Conservation (phyloP, 2,329 filamentous ascomycete species). For the Moelleriella libera region DNA sequence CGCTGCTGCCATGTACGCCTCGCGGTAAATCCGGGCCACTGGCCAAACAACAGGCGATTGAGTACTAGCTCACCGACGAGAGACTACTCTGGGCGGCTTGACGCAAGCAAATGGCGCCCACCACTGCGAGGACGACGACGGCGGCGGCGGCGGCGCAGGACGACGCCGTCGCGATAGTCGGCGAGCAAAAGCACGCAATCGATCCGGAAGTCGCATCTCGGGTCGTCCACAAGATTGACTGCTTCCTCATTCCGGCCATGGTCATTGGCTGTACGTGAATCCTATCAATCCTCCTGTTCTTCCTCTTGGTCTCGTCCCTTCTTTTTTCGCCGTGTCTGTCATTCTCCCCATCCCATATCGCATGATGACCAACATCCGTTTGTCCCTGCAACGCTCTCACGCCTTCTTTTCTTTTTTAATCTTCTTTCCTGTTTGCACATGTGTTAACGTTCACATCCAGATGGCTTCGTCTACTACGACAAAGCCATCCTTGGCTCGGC, state of each 20-base stretch:
- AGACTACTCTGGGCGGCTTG: neutral
- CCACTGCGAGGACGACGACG: neutral
- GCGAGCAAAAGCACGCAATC: constrained; percentile 36
- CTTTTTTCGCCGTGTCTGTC: neutral
- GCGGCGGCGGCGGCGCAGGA: constrained; percentile 9
- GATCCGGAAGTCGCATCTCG: constrained; percentile 39
- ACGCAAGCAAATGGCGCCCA: neutral
- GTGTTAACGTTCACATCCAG: constrained; percentile 17
- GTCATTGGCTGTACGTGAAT: constrained; percentile 28
- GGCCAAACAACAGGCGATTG: neutral
- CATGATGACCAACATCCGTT: neutral
- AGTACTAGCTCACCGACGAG: neutral
- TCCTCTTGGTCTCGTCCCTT: neutral
- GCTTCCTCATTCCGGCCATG: constrained; percentile 56
- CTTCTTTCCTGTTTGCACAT: constrained; percentile 9
- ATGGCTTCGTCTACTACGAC: constrained; percentile 29
- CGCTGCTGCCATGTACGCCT: too few relatives aligned
- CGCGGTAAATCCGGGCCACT: neutral
- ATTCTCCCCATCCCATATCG: neutral
- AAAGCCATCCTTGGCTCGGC: constrained; percentile 62
- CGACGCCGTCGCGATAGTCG: constrained; percentile 37
- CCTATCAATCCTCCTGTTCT: neutral
- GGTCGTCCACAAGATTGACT: constrained; percentile 52
- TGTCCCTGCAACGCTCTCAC: neutral
- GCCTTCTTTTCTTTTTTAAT: neutral